A percentile compares a stretch with the other conserved stretches of the same genome.
These are phyloP conservation scores for Phanerochaete sordida DNA, from an alignment of 768 basidiomycete species.

Conservation along the genomic window DNA sequence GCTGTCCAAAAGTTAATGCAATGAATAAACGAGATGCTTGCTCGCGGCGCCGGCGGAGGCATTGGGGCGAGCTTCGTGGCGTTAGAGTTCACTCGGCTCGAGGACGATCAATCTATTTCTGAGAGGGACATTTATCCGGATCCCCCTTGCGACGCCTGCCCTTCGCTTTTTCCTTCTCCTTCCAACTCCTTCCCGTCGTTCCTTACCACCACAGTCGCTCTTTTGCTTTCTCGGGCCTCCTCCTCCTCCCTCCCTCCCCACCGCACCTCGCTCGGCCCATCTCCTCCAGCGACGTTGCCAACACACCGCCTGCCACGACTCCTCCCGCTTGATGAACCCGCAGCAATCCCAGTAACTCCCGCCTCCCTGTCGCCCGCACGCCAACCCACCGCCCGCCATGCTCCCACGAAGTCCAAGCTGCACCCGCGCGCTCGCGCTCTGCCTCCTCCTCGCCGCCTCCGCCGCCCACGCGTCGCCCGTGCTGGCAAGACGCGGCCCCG, in stretches of 20 bases:
- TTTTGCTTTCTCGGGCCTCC: background rate
- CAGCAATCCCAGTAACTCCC: background rate
- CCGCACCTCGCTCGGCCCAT: background rate
- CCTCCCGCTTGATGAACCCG: background rate
- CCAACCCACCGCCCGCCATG: background rate
- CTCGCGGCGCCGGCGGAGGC: too few species aligned
- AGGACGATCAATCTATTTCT: background rate
- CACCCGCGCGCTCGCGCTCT: background rate
- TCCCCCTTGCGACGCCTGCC: background rate
- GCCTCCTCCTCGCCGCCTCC: background rate
- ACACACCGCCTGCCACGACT: background rate
- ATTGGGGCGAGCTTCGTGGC: constrained; percentile 1
- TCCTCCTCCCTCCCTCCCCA: background rate
- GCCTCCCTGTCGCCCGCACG: background rate
- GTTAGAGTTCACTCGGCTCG: background rate
- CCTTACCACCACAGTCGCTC: constrained; percentile 5
- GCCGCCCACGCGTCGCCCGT: background rate
- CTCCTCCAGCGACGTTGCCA: background rate
- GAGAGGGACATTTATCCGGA: background rate
- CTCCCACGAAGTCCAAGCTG: background rate
- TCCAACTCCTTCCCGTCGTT: background rate
- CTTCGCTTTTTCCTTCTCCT: background rate
- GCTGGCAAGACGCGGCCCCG: constrained; percentile 2
- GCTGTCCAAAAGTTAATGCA: too few species aligned
- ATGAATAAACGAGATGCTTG: too few species aligned